phyloP scores from a whole-genome alignment of 371 early-diverging fungal species.

The Mycotypha africana region DNA sequence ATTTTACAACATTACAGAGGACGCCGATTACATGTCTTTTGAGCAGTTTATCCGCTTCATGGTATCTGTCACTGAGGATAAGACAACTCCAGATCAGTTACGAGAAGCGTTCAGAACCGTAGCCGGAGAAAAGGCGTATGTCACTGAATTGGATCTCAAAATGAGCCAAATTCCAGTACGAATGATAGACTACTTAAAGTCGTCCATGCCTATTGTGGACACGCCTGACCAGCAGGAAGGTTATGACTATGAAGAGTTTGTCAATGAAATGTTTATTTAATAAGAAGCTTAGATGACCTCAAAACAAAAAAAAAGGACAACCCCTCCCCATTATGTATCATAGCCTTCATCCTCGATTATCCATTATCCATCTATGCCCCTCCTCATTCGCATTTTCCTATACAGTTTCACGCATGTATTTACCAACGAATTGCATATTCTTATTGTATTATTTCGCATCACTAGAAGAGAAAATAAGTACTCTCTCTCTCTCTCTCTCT shows the following conservation, averaged over 20 bases:
- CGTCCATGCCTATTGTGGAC: constrained; percentile 59
- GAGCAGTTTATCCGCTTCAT: constrained; percentile 88
- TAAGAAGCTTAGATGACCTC: too few species aligned
- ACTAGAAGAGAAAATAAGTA: too few species aligned
- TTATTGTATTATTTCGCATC: too few species aligned
- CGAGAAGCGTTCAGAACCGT: constrained; percentile 80
- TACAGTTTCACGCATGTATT: too few species aligned
- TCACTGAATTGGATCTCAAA: constrained; percentile 69
- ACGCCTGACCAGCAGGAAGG: constrained; percentile 39
- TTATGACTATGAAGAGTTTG: constrained; percentile 68
- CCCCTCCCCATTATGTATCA: too few species aligned
- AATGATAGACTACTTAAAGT: constrained; percentile 68
- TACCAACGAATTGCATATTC: too few species aligned
- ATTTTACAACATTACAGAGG: constrained; percentile 61
- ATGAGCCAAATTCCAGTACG: constrained; percentile 61
- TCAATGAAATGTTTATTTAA: constrained; percentile 62
- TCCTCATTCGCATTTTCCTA: too few species aligned
- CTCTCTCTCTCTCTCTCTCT: too few species aligned
- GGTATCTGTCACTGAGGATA: constrained; percentile 87
- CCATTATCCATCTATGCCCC: too few species aligned
- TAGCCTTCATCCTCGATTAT: too few species aligned
- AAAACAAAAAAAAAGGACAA: too few species aligned
- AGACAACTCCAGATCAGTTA: constrained; percentile 84
- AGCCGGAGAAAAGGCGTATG: constrained; percentile 79
- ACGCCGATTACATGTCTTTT: constrained; percentile 64